Evolutionary conservation across 2,329 filamentous ascomycete species (phyloP).

Genomic region (Davidsoniella neocaledoniae): DNA sequence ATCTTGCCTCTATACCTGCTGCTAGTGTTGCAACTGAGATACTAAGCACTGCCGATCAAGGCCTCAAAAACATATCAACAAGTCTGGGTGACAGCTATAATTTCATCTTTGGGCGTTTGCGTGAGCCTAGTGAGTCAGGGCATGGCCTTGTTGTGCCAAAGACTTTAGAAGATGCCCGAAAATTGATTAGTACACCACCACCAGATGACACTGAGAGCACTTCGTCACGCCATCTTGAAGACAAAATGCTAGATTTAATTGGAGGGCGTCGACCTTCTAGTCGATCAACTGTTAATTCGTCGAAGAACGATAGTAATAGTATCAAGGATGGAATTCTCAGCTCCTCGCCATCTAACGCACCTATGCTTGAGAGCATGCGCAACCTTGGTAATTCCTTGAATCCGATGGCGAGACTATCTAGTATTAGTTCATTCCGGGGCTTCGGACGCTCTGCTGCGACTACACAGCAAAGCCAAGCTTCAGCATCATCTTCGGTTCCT

Average conservation of each 20-base stretch:
- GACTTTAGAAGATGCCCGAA: conserved; percentile 82
- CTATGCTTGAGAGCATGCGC: conserved; percentile 63
- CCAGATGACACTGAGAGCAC: conserved; percentile 38
- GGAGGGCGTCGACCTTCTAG: conserved; percentile 37
- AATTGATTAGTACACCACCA: conserved; percentile 62
- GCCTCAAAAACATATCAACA: conserved; percentile 79
- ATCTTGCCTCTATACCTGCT: conserved; percentile 70
- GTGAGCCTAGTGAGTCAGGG: conserved; percentile 35
- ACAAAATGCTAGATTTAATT: conserved; percentile 54
- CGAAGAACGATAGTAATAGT: conserved; percentile 61
- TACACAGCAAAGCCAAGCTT: conserved; percentile 13
- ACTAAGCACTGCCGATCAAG: conserved; percentile 76
- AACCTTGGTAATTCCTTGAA: conserved; percentile 63
- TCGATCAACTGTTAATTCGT: conserved; percentile 36
- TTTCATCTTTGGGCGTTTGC: conserved; percentile 76
- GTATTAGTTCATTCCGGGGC: conserved; percentile 56
- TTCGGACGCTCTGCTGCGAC: conserved; percentile 44
- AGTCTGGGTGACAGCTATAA: conserved; percentile 87
- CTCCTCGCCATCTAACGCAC: conserved; percentile 29
- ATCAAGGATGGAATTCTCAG: conserved; percentile 20
- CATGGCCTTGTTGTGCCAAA: conserved; percentile 52
- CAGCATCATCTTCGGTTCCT: background rate
- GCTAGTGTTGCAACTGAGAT: conserved; percentile 71
- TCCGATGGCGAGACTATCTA: conserved; percentile 60
- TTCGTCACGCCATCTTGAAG: conserved; percentile 28